phyloP scores from a whole-genome alignment of 345 rosid genomes.

The Iberis pinnata region DNA sequence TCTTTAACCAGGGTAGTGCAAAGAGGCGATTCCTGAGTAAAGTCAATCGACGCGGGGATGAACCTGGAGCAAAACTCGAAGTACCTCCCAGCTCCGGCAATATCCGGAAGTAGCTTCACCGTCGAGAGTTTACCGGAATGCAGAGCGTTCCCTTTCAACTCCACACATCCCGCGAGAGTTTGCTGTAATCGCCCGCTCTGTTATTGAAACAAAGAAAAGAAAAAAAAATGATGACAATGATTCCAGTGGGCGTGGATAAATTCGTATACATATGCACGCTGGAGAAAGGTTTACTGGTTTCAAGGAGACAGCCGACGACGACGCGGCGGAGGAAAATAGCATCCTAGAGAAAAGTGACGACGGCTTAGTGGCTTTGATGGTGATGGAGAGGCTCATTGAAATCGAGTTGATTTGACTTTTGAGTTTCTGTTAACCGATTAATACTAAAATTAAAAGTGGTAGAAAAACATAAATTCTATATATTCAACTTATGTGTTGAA shows the following conservation, averaged over 20 bases:
- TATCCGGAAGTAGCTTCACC: constrained; percentile 54
- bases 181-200: constrained; percentile 71
- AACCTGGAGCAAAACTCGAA: constrained; percentile 44
- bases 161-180: constrained; percentile 55
- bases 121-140: constrained; percentile 68
- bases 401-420: not conserved
- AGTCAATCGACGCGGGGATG: constrained; percentile 62
- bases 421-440: not conserved
- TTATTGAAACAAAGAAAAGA: not conserved
- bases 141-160: constrained; percentile 44
- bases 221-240: not conserved
- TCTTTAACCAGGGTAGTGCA: constrained; percentile 66
- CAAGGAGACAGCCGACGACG: constrained; percentile 13
- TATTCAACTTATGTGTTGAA: not conserved
- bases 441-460: no score
- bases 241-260: not conserved
- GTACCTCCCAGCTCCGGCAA: constrained; percentile 63
- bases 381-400: constrained; percentile 35
- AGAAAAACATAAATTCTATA: no score
- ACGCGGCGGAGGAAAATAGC: constrained; percentile 28
- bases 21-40: constrained; percentile 49
- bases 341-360: constrained; percentile 51
- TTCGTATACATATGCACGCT: not conserved
- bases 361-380: constrained; percentile 40
- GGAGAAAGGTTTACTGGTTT: constrained; percentile 15